Base-by-base conservation (phyloP, 2,329 filamentous ascomycete species). In the Whalleya microplaca region DNA sequence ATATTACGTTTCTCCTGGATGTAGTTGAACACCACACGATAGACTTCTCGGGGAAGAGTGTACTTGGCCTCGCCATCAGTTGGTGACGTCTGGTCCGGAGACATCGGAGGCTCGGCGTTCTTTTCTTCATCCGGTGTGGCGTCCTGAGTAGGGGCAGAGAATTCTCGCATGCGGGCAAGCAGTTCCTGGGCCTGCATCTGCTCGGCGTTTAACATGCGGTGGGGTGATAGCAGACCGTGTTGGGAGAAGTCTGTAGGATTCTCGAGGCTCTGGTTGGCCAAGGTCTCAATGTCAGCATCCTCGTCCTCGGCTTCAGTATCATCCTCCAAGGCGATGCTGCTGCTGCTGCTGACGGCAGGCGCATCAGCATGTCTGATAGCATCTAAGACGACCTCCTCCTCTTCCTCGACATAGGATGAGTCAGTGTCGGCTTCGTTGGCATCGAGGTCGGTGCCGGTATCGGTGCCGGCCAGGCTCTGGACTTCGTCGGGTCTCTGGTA, bases 401-500 rank as follows among this genome's bases (percentile, higher is more conserved):
- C 62, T 8, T 68, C 67, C 41, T 71, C 69, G 21, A 75, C 74
- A 18, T 78, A 75, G 21, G 81, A 78, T 3, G 74, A 75, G 53
- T 77, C 75, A 37, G 73, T 73, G 43, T 74, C 71, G 51, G 69
- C 73, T 32, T 79, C 78, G 51, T 80, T 78, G 45, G 76, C 74
- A 21, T 77, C 79, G 27, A 75, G 73, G 54, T 83, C 79, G 23
- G 80, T 81, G 16, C 75, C 80, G 54, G 77, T 71, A 53, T 68
- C 69, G 42, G 69, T 70, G 32, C 67, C 68, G 18, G 61, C 60
- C 44, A 83, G 70, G 63, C 80, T 84, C 47, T 81, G 79, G 5
- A 81, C 75, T 57, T 84, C 82, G 51, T 83, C 81, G 23, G 79
- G 72, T 19, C 75, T 77, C 42, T 77, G 74, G 41, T 75, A 76